These are phyloP conservation scores for Brasilioporus rufonigricans DNA, from an alignment of 768 basidiomycete species.

Conservation along the genomic window DNA sequence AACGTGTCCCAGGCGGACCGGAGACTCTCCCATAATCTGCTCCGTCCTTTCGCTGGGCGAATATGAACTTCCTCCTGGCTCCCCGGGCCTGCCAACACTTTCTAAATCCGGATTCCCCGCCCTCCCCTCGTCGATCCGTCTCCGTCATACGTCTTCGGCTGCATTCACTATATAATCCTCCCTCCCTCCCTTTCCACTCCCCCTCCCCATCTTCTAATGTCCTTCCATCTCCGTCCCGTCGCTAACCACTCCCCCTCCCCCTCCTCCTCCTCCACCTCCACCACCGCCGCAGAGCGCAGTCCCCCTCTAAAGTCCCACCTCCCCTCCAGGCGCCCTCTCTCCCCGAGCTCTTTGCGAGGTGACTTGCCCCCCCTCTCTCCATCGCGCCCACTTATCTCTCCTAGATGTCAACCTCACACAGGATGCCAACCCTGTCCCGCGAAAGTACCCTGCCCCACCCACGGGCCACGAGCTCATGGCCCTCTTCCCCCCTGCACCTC, in stretches of 20 bases:
- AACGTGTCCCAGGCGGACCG: no score
- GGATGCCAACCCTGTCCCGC: conserved; percentile 44
- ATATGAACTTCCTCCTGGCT: conserved; percentile 25
- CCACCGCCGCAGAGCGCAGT: conserved; percentile 43
- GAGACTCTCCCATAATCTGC: no score
- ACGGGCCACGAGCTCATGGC: conserved; percentile 86
- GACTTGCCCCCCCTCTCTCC: neutral
- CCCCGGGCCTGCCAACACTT: no score
- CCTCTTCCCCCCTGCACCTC: conserved; percentile 72
- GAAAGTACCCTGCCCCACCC: conserved; percentile 72
- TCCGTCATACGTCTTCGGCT: no score
- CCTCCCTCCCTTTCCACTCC: conserved; percentile 6
- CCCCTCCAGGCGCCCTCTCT: conserved; percentile 60
- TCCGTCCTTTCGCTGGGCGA: no score
- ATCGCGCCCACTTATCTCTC: conserved; percentile 14
- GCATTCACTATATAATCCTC: conserved; percentile 25
- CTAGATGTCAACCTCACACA: conserved; percentile 66
- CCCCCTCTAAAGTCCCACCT: conserved; percentile 33
- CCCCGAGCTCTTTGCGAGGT: conserved; percentile 66
- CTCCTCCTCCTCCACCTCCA: conserved; percentile 56
- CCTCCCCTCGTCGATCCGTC: conserved; percentile 21
- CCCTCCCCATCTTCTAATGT: conserved; percentile 24
- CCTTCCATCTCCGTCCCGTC: conserved; percentile 61
- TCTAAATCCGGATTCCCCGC: no score
- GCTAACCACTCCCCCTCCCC: conserved; percentile 45